Percentiles rank a stretch among this genome's conserved stretches.
These are phyloP conservation scores for Aspergillus sclerotioniger DNA, from an alignment of 495 filamentous ascomycete genomes.

Conservation along the genomic window DNA sequence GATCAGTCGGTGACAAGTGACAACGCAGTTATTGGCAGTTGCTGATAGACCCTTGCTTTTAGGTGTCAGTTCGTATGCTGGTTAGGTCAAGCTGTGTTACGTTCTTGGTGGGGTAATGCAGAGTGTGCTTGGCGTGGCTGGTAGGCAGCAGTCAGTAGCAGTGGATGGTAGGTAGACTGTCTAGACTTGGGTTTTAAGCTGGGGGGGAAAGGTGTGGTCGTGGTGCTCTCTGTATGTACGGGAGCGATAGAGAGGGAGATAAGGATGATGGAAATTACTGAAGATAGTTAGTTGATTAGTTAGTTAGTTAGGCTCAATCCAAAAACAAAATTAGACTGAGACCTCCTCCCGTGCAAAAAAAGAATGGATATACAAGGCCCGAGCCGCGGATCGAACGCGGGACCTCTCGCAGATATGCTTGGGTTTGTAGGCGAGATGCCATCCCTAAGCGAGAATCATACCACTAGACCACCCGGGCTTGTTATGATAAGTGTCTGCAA, in stretches of 20 bases:
- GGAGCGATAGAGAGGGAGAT: too few species aligned
- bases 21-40: not conserved
- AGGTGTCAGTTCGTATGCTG: not conserved
- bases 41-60: not conserved
- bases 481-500: not conserved
- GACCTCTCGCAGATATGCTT: conserved; percentile 16
- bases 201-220: too few species aligned
- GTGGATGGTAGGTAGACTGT: too few species aligned
- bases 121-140: not conserved
- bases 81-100: not conserved
- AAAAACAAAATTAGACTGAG: not conserved
- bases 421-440: not conserved
- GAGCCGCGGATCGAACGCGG: conserved; percentile 11
- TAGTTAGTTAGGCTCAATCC: too few species aligned
- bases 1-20: not conserved
- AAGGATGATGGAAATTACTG: too few species aligned
- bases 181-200: too few species aligned
- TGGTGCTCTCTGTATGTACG: too few species aligned
- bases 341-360: too few species aligned
- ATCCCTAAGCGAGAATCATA: conserved; percentile 8
- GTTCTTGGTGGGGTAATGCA: not conserved
- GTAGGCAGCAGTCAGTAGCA: too few species aligned
- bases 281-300: too few species aligned
- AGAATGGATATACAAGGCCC: conserved; percentile 1
- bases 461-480: conserved; percentile 12